Base-by-base conservation (phyloP, 176 grass and related monocot genomes). In the Cenchrus fungigraminus region DNA sequence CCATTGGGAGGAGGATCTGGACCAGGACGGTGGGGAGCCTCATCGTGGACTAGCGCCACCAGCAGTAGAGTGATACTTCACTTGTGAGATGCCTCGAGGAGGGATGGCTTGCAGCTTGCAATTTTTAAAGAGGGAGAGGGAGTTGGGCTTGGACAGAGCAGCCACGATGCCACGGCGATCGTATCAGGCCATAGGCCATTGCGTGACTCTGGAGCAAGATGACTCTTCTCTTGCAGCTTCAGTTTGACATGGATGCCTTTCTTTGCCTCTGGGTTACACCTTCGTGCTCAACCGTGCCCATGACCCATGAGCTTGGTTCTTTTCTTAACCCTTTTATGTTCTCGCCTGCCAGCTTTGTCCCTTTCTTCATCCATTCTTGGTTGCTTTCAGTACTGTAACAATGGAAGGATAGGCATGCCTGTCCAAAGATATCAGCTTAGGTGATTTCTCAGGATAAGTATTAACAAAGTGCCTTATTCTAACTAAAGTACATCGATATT, bases 181-280 rank as follows among this genome's bases (percentile, higher is more conserved):
- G 53, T 22, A 54, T 53, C 47, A 80, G 63, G 47, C 9, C 28
- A 12, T 9, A 14, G 46, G 77, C 11, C 40, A 19, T 81, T 70
- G 79, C 79, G 79, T 82, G 79, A 82, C 71, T 52, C 32, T 20
- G 34, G 80, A 57, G 49, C 20, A 67, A 85, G 73, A 68, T 32
- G 51, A 5, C 8, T 79, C 37, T 28, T 71, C 77, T 67, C 31
- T 82, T 53, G 68, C 31, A 25, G 17, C 65, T 82, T 45, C 42
- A 61, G 10, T 45, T 34, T 52, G 50, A 74, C 28, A 79, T 67
- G 53, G 94, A 92, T 97, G 88, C 95, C 44, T 97, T 94, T 31
- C 95, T 91, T 94, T 80, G 75, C 77, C 85, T 6, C n/a, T 65
- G 64, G 84, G 80, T 64, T 83, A 76, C 43, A 65, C 57, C 37